phyloP scores from a whole-genome alignment of 2,329 filamentous ascomycete species.

The Sclerotinia sclerotiorum region DNA sequence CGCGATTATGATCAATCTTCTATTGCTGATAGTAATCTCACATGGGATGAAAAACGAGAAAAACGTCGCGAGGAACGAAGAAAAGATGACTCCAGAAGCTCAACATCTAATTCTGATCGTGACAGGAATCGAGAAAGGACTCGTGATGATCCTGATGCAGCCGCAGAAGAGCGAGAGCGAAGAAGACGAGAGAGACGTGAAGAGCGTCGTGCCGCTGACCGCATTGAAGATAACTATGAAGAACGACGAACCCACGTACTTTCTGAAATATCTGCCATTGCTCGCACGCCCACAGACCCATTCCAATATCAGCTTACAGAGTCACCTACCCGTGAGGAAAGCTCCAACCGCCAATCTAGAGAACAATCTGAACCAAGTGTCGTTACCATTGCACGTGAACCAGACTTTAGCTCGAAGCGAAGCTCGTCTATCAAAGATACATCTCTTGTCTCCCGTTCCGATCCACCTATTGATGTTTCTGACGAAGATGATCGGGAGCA shows the following conservation, averaged over 20 bases:
- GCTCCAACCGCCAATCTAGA: slow-evolving; percentile 26
- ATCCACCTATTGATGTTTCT: slow-evolving; percentile 26
- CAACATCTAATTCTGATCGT: slow-evolving; percentile 28
- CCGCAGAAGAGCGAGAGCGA: slow-evolving; percentile 33
- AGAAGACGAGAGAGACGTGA: slow-evolving; percentile 42
- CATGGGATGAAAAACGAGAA: slow-evolving; percentile 11
- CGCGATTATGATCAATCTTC: slow-evolving; percentile 13
- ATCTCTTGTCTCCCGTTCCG: slow-evolving; percentile 23
- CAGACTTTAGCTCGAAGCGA: slow-evolving; percentile 41
- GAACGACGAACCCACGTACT: slow-evolving; percentile 37
- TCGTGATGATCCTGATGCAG: slow-evolving; percentile 37
- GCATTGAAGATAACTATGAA: slow-evolving; percentile 29
- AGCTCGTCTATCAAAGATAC: slow-evolving; percentile 35
- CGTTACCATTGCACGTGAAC: slow-evolving; percentile 55
- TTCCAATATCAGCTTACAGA: slow-evolving; percentile 59
- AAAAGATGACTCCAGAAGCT: slow-evolving; percentile 29
- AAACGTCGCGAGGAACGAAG: slow-evolving; percentile 32
- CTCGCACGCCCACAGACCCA: slow-evolving; percentile 45
- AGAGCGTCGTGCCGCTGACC: slow-evolving; percentile 31
- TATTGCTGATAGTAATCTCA: slow-evolving; percentile 27
- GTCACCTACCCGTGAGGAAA: slow-evolving; percentile 46
- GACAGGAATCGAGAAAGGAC: slow-evolving; percentile 36
- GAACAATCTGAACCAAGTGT: slow-evolving; percentile 45
- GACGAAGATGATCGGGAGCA: slow-evolving; percentile 24
- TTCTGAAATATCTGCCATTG: slow-evolving; percentile 32